Conservation (phyloP, 2,329 filamentous ascomycete genomes). For the Claviceps capensis region DNA sequence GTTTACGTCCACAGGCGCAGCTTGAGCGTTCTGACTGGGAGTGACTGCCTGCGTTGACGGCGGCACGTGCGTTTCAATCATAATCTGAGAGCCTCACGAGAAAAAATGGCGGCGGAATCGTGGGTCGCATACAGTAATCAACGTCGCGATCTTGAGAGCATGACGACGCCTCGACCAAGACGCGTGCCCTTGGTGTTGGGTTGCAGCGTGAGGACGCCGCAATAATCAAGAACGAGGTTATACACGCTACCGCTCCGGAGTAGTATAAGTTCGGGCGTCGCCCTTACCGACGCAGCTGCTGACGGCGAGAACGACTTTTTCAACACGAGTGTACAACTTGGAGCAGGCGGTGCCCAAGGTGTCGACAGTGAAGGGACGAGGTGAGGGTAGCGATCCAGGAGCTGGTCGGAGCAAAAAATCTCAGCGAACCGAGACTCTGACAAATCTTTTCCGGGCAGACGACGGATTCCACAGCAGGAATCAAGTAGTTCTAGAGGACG, state of each 20-base stretch:
- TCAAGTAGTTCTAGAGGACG: constrained; percentile 12
- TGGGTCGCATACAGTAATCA: constrained; percentile 29
- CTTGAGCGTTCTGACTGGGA: constrained; percentile 37
- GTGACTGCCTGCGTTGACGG: constrained; percentile 41
- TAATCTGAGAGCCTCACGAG: constrained; percentile 41
- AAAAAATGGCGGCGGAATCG: constrained; percentile 19
- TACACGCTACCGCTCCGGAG: neutral
- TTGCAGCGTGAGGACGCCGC: constrained; percentile 1
- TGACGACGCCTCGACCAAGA: constrained; percentile 38
- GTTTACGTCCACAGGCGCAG: constrained; percentile 17
- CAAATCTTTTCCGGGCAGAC: constrained; percentile 6
- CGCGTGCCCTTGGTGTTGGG: constrained; percentile 19
- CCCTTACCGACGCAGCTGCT: constrained; percentile 1
- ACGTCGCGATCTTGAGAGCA: constrained; percentile 40
- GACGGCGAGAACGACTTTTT: neutral
- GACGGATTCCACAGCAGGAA: constrained; percentile 9
- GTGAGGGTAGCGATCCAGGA: constrained; percentile 2
- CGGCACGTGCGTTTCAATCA: constrained; percentile 44
- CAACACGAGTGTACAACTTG: neutral
- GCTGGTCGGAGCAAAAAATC: constrained; percentile 4
- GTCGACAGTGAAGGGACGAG: neutral
- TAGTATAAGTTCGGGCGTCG: neutral
- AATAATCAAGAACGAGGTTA: neutral
- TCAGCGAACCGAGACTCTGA: neutral
- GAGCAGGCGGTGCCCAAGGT: neutral